Percentiles rank a stretch among this genome's conserved stretches.
These are phyloP conservation scores for Iberis amara DNA, from an alignment of 441 rosid species.

Conservation along the genomic window DNA sequence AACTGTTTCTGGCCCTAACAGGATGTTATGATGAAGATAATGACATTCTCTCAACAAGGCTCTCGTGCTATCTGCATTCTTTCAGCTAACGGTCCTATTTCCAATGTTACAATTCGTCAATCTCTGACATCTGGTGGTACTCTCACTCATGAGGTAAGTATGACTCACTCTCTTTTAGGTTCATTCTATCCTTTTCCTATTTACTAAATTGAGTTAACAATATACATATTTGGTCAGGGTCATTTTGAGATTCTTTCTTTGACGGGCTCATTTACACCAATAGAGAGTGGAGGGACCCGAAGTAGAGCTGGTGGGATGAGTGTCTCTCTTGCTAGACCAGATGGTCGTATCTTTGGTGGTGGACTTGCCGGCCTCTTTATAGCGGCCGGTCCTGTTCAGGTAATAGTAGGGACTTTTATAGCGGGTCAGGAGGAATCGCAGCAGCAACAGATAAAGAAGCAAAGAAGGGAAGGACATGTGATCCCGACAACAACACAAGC, in stretches of 20 bases:
- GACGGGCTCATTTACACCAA: slow-evolving; percentile 86
- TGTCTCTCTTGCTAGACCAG: slow-evolving; percentile 83
- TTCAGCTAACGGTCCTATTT: slow-evolving; percentile 85
- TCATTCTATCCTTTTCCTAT: too few relatives aligned
- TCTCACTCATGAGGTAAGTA: slow-evolving; percentile 79
- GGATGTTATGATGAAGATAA: slow-evolving; percentile 92
- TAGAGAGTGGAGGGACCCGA: slow-evolving; percentile 66
- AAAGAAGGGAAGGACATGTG: slow-evolving; percentile 22
- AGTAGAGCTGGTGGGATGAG: slow-evolving; percentile 95
- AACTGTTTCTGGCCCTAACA: slow-evolving; percentile 27
- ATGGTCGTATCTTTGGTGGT: slow-evolving; percentile 91
- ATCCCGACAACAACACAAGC: slow-evolving; percentile 21
- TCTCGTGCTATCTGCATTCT: slow-evolving; percentile 89
- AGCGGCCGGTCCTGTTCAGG: slow-evolving; percentile 97
- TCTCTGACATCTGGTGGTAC: slow-evolving; percentile 89
- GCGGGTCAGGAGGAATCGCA: slow-evolving; percentile 24
- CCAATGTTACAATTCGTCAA: slow-evolving; percentile 93
- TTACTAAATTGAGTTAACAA: too few relatives aligned
- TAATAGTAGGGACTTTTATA: slow-evolving; percentile 32
- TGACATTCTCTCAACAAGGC: slow-evolving; percentile 95
- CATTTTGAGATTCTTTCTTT: slow-evolving; percentile 92
- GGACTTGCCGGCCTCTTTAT: slow-evolving; percentile 88
- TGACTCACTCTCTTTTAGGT: not conserved
- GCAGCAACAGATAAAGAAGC: slow-evolving; percentile 24
- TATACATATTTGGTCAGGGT: slow-evolving; percentile 41